These are phyloP conservation scores for Vitis vinifera DNA, from an alignment of 164 flowering plant species.

Conservation along the genomic window DNA sequence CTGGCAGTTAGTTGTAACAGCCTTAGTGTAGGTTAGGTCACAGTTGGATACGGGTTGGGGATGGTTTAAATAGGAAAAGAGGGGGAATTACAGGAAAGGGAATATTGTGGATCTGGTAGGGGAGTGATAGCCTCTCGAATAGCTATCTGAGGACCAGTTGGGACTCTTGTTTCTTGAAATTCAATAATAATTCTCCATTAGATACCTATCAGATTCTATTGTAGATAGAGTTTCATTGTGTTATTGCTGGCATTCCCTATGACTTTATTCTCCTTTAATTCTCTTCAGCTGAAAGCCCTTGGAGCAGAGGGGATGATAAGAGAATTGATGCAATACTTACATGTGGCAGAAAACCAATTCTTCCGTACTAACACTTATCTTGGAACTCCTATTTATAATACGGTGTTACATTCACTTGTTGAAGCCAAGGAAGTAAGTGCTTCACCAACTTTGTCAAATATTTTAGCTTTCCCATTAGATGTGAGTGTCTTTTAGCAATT, in stretches of 20 bases:
- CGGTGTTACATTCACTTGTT: conserved; percentile 70
- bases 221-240: not conserved
- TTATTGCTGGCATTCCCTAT: not conserved
- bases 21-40: too few relatives aligned
- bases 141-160: too few relatives aligned
- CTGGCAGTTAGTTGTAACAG: too few relatives aligned
- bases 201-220: not conserved
- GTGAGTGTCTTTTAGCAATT: conserved; percentile 1
- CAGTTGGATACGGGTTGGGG: too few relatives aligned
- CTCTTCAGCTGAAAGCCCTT: conserved; percentile 68
- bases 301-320: conserved; percentile 79
- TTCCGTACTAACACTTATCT: conserved; percentile 14
- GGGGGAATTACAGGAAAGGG: too few relatives aligned
- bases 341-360: conserved; percentile 43
- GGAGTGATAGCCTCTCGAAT: too few relatives aligned
- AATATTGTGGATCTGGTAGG: too few relatives aligned
- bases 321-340: conserved; percentile 53
- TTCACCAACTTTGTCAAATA: not conserved
- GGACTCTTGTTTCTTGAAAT: too few relatives aligned
- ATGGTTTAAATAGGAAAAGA: too few relatives aligned
- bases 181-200: too few relatives aligned
- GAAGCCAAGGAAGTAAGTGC: conserved; percentile 65
- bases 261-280: conserved; percentile 14
- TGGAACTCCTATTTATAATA: conserved; percentile 50
- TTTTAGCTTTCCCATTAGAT: not conserved